Evolutionary conservation across 2,329 filamentous ascomycete species (phyloP).

Genomic region (Pseudogymnoascus verrucosus): DNA sequence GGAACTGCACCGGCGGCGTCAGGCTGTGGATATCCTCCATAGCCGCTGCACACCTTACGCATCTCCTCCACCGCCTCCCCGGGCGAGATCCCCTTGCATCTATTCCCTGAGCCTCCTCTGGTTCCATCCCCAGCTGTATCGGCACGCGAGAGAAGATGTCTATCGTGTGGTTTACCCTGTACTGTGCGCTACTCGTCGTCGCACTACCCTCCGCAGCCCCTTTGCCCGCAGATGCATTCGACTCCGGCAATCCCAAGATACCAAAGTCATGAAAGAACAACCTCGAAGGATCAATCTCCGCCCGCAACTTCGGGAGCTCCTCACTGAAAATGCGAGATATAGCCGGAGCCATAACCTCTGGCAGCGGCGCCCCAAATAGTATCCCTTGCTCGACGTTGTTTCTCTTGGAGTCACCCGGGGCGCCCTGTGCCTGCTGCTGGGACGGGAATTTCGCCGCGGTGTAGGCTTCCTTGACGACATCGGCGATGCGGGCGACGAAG

Average conservation of each 20-base stretch:
- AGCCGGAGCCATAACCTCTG: conserved; percentile 25
- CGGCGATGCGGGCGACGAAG: conserved; percentile 22
- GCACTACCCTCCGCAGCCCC: not conserved
- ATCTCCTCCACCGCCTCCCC: conserved; percentile 25
- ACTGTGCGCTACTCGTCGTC: not conserved
- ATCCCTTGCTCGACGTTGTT: conserved; percentile 27
- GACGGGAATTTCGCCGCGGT: conserved; percentile 13
- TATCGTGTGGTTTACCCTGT: not conserved
- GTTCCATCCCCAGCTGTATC: not conserved
- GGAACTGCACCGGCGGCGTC: conserved; percentile 26
- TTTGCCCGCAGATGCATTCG: conserved; percentile 15
- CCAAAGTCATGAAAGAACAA: conserved; percentile 29
- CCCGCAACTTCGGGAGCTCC: conserved; percentile 20
- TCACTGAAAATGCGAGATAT: conserved; percentile 24
- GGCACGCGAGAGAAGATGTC: not conserved
- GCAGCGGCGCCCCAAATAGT: conserved; percentile 25
- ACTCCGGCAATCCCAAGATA: conserved; percentile 24
- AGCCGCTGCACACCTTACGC: conserved; percentile 27
- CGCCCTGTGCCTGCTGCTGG: conserved; percentile 6
- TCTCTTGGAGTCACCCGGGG: conserved; percentile 18
- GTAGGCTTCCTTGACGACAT: conserved; percentile 24
- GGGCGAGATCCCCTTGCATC: conserved; percentile 1
- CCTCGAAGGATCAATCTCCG: conserved; percentile 27
- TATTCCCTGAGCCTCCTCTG: not conserved
- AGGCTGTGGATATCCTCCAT: conserved; percentile 28